A percentile compares a stretch with the other conserved stretches of the same genome.
Evolutionary conservation across 208 protist species (phyloP).

Genomic region (Leishmania major): DNA sequence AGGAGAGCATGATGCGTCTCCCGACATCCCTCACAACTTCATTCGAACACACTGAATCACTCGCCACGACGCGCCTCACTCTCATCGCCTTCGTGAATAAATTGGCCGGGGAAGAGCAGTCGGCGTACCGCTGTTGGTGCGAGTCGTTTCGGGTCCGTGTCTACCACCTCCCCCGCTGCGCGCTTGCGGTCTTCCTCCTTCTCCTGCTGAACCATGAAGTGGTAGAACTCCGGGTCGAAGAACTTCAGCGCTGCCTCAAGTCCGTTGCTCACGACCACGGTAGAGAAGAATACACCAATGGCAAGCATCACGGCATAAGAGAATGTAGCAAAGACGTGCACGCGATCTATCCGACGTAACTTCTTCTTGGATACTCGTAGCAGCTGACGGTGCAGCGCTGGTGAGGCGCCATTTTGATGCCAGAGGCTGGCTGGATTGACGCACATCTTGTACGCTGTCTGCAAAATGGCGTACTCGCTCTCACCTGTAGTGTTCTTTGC

Average conservation of each 20-base stretch:
- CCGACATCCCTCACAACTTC: no score
- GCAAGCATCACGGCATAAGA: conserved; percentile 61
- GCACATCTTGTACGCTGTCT: conserved; percentile 75
- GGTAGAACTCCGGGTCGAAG: conserved; percentile 83
- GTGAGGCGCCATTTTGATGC: conserved; percentile 77
- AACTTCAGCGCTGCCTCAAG: conserved; percentile 66
- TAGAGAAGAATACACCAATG: conserved; percentile 56
- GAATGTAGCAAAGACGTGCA: conserved; percentile 66
- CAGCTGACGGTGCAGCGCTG: conserved; percentile 59
- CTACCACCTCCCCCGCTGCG: conserved; percentile 52
- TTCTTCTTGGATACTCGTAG: conserved; percentile 28
- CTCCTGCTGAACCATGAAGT: conserved; percentile 77
- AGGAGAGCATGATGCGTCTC: neutral
- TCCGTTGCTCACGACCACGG: conserved; percentile 49
- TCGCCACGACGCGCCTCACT: neutral
- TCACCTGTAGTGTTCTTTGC: conserved; percentile 28
- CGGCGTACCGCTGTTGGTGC: conserved; percentile 67
- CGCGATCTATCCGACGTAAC: conserved; percentile 28
- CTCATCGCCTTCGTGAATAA: conserved; percentile 50
- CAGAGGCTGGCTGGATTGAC: conserved; percentile 70
- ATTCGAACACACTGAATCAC: neutral
- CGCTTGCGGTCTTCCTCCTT: conserved; percentile 57
- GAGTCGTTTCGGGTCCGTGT: conserved; percentile 79
- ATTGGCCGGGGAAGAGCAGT: conserved; percentile 74
- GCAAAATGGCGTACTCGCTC: conserved; percentile 63